Conservation (phyloP, 805 yeast genomes). For the Saccharomycopsis sp. region DNA sequence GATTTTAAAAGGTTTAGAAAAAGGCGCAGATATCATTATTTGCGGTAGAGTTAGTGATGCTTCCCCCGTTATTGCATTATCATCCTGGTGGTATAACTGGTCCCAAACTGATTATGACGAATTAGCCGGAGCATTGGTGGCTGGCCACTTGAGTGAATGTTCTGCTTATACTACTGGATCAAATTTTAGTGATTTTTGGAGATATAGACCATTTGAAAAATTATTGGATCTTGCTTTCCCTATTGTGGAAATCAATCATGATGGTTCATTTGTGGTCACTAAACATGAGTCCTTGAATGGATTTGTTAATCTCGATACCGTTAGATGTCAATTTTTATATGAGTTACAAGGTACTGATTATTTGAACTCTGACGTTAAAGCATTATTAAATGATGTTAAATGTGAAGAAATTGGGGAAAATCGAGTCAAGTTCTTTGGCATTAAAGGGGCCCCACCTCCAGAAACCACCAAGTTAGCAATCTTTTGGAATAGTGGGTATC, state of each 20-base stretch:
- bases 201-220: conserved; percentile 12
- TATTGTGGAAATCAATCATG: conserved; percentile 19
- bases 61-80: conserved; percentile 20
- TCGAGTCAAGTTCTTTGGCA: conserved; percentile 17
- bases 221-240: conserved; percentile 20
- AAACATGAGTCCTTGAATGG: conserved; percentile 19
- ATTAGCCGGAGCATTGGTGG: conserved; percentile 20
- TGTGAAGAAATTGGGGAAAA: conserved; percentile 13
- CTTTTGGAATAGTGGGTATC: conserved; percentile 18
- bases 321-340: conserved; percentile 20
- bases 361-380: conserved; percentile 21
- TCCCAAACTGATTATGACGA: conserved; percentile 16
- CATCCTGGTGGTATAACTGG: conserved; percentile 22
- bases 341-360: conserved; percentile 22
- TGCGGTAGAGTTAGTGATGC: conserved; percentile 21
- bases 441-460: conserved; percentile 20
- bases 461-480: conserved; percentile 19
- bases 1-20: conserved; percentile 17
- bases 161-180: conserved; percentile 17
- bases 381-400: conserved; percentile 15
- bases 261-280: conserved; percentile 19
- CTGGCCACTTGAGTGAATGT: conserved; percentile 22
- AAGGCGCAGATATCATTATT: conserved; percentile 21
- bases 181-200: conserved; percentile 19
- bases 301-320: conserved; percentile 18